Base-by-base conservation (phyloP, 768 basidiomycete genomes). In the Paxillus involutus region DNA sequence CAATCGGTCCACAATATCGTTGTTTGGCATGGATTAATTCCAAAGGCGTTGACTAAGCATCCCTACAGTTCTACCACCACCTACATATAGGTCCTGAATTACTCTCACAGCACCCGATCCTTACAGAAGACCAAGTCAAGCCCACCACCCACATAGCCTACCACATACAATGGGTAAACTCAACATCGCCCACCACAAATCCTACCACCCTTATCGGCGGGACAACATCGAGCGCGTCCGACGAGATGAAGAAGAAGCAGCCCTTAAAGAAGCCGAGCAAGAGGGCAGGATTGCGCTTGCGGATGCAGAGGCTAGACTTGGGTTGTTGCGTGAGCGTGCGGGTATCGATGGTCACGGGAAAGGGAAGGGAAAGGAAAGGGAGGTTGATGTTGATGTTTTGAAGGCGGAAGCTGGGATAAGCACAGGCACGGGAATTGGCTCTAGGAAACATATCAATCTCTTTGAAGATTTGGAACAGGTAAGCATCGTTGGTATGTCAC, bases 171-270 rank as follows among this genome's bases (percentile, higher is more conserved):
- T 91, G 90, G 90, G 89, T 26, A 90, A 90, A 64, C 79, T 93
- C 21, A 91, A 91, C 66, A 92, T 93, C 67, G 91, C 91, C 12
- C 91, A 93, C 68, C 91, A 92, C 76, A 94, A 94, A 66, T 91
- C 89, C 1, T 93, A 93, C 68, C 91, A 94, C 59, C 91, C 91
- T 0, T 93, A 93, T 65, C 74, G 91, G 37, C 71, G 85, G 41
- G 91, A 94, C 67, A 94, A 94, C 63, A 89, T 93, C 55, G 89
- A 91, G 54, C 81, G 80, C 17, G 89, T 94, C 1, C 75, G 84
- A n/a, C 72, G 65, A 53, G 91, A 94, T 79, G 91, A 94, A 72
- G 91, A 89, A 63, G 88, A 86, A 66, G 91, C 89, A 13, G 73
- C 77, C 2, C 71, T 70, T 37, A 78, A 87, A 57, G 86, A 89